Evolutionary conservation across 78 protist genomes (phyloP).

Genomic region (Polysphondylium violaceum): DNA sequence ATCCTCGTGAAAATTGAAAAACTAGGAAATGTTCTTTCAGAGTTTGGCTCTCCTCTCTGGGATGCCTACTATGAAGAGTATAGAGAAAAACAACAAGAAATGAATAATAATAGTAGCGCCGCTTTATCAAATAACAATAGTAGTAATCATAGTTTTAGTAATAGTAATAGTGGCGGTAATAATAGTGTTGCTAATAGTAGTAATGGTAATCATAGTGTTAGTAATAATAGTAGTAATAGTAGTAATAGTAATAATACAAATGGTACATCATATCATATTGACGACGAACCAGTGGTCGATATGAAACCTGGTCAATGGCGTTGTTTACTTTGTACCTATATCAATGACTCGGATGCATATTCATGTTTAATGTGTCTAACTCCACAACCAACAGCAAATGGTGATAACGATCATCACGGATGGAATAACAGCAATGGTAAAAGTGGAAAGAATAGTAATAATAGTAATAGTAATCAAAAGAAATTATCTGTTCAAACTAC

Average conservation of each 20-base stretch:
- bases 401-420: not conserved
- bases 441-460: not conserved
- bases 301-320: slow-evolving; percentile 68
- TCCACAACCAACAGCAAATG: not conserved
- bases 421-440: slow-evolving; percentile 8
- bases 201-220: not conserved
- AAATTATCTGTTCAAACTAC: slow-evolving; percentile 60
- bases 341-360: slow-evolving; percentile 1
- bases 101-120: not conserved
- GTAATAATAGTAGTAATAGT: not conserved
- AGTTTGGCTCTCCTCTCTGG: slow-evolving; percentile 53
- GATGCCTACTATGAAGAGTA: slow-evolving; percentile 63
- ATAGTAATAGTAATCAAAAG: not conserved
- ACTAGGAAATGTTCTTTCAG: slow-evolving; percentile 12
- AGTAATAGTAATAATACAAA: not conserved
- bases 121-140: not conserved
- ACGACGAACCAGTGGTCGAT: slow-evolving; percentile 36
- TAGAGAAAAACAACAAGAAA: not conserved
- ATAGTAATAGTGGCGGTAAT: not conserved
- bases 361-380: slow-evolving; percentile 40
- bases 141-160: not conserved
- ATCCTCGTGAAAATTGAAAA: slow-evolving; percentile 38
- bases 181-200: not conserved
- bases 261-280: too few species aligned
- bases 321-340: slow-evolving; percentile 49